Base-by-base conservation (phyloP, 2,329 filamentous ascomycete genomes). In the Macrophomina phaseolina region DNA sequence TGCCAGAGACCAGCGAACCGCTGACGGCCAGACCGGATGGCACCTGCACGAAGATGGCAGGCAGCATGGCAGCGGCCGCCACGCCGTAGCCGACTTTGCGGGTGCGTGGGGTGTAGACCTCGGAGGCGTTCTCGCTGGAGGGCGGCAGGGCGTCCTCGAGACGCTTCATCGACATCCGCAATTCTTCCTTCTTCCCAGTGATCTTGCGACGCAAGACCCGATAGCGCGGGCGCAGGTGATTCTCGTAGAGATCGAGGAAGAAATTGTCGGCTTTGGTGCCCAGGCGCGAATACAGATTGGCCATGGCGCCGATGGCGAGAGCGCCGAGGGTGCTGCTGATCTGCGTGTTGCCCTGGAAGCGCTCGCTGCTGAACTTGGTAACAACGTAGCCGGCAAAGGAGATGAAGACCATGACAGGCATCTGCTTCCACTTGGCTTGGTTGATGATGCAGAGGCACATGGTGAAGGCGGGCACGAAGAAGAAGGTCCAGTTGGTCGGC, bases 41-140 rank as follows among this genome's bases (percentile, higher is more conserved):
- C 0, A 89, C 87, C 67, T 88, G 85, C 2, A 89, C 86, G 69
- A 96, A 96, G 69, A 97, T 96, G 5, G 91, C 93, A 0, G 93
- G 93, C 9, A 97, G 81, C 84, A 97, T 92, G 1, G 91, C 90
- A 0, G 92, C 92, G 0, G 93, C 93, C 0, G 93, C 93, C 2
- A 97, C 86, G 1, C 91, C 91, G 75, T 94, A 93, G 12, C 90
- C 88, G 5, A 79, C 77, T 46, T 78, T 78, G 30, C 77, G 76
- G 0, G 70, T 69, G 36, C 73, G 71, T 1, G 77, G 75, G 5
- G 74, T 72, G 38, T 70, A 74, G 45, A 56, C 36, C 30, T 48
- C 52, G 4, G 56, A 48, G 5, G 55, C 51, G 30, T n/a, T 56
- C n/a, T 62, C 51, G 28, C 53, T 52, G 11, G 28, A 23, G 9